Conservation (phyloP, 805 yeast genomes). For the Candida boleticola region DNA sequence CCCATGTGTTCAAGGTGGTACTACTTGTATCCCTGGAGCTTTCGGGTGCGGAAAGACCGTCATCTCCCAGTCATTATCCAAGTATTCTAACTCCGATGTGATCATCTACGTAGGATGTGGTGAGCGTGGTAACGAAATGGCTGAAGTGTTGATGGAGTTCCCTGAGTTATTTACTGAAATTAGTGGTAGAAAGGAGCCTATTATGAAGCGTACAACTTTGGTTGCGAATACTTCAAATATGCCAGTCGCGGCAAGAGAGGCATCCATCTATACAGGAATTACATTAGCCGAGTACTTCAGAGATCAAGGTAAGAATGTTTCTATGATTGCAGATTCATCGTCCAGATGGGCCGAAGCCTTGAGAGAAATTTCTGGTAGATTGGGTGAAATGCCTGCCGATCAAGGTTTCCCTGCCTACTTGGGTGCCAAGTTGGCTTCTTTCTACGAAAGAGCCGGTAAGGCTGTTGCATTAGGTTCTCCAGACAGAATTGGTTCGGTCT, state of each 20-base stretch:
- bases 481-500: slow-evolving; percentile 93
- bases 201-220: slow-evolving; percentile 98
- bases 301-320: slow-evolving; percentile 98
- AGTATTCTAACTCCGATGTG: slow-evolving; percentile 91
- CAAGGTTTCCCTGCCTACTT: slow-evolving; percentile 99
- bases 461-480: slow-evolving; percentile 96
- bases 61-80: slow-evolving; percentile 94
- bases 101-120: slow-evolving; percentile 96
- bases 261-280: slow-evolving; percentile 98
- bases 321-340: slow-evolving; percentile 99
- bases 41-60: slow-evolving; percentile 99
- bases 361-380: slow-evolving; percentile 99
- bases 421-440: slow-evolving; percentile 98
- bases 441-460: slow-evolving; percentile 99
- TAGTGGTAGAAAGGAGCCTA: slow-evolving; percentile 93
- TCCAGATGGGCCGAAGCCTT: slow-evolving; percentile 99
- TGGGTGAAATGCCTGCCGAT: slow-evolving; percentile 99
- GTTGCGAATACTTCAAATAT: slow-evolving; percentile 98
- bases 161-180: slow-evolving; percentile 94
- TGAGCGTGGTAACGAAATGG: slow-evolving; percentile 99
- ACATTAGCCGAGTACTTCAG: slow-evolving; percentile 98
- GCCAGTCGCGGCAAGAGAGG: slow-evolving; percentile 99
- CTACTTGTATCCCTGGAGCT: slow-evolving; percentile 99
- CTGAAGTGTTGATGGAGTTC: slow-evolving; percentile 99
- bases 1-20: slow-evolving; percentile 99